Conservation (phyloP, 176 grass and related monocot genomes). For the Canna indica region DNA sequence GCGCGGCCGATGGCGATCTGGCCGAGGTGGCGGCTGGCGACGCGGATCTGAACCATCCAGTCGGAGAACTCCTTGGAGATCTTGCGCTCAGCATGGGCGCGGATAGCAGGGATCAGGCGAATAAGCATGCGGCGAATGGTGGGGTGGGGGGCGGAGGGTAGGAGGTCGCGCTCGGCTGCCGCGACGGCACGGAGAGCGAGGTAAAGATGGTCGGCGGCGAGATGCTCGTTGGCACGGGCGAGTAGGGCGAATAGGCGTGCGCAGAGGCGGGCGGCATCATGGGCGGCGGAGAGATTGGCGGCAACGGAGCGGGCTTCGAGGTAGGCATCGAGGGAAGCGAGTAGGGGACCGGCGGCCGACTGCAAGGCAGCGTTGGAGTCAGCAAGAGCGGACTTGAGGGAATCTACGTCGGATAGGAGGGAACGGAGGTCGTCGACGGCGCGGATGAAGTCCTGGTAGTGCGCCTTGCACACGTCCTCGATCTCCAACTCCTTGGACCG, state of each 20-base stretch:
- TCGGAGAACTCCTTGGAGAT: conserved; percentile 87
- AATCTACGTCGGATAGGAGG: conserved; percentile 81
- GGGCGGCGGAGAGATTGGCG: conserved; percentile 60
- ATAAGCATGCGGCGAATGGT: conserved; percentile 73
- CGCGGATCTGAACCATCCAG: conserved; percentile 96
- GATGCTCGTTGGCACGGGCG: conserved; percentile 67
- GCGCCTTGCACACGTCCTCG: conserved; percentile 73
- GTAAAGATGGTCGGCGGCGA: conserved; percentile 58
- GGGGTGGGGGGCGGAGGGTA: conserved; percentile 45
- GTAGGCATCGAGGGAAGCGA: conserved; percentile 72
- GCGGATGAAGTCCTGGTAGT: conserved; percentile 95
- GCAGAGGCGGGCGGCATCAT: conserved; percentile 50
- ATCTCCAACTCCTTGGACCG: conserved; percentile 25
- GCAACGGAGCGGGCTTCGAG: conserved; percentile 61
- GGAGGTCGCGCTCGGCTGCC: conserved; percentile 62
- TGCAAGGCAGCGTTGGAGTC: conserved; percentile 59
- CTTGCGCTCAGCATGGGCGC: conserved; percentile 69
- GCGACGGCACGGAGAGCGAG: conserved; percentile 78
- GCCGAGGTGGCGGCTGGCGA: conserved; percentile 74
- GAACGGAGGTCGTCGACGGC: conserved; percentile 94
- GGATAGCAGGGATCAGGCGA: conserved; percentile 57
- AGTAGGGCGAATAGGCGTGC: conserved; percentile 60
- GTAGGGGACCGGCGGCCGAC: conserved; percentile 59
- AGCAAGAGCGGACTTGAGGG: conserved; percentile 70
- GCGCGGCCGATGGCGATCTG: conserved; percentile 91